Evolutionary conservation across 2,329 filamentous ascomycete genomes (phyloP).

Genomic region (Venturiaceae sp.): DNA sequence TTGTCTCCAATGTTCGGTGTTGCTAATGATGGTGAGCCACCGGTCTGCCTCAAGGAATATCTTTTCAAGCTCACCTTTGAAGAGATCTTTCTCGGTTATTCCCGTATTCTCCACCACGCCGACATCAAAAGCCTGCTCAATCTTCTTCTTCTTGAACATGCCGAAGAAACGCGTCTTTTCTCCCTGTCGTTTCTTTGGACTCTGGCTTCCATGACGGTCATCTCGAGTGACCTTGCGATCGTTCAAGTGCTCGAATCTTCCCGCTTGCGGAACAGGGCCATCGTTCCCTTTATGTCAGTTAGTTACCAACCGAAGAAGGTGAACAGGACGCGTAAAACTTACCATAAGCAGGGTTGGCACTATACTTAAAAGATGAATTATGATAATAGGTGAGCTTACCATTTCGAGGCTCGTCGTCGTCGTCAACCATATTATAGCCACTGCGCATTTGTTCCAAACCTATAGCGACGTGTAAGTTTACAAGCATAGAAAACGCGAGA

Average conservation of each 20-base stretch:
- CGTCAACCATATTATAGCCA: background rate
- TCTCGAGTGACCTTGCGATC: background rate
- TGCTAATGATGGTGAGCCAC: background rate
- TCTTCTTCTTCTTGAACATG: slow-evolving; percentile 1
- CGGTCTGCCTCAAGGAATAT: background rate
- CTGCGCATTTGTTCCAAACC: background rate
- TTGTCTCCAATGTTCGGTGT: slow-evolving; percentile 1
- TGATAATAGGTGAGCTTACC: background rate
- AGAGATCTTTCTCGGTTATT: background rate
- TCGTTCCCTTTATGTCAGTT: background rate
- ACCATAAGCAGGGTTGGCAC: no score
- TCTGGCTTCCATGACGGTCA: background rate
- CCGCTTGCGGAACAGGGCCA: background rate
- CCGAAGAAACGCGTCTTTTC: background rate
- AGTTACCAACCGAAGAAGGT: no score
- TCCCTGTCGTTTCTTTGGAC: background rate
- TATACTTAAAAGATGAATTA: background rate
- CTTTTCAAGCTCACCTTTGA: background rate
- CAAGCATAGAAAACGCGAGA: background rate
- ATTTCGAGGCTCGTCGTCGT: background rate
- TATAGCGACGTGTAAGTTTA: background rate
- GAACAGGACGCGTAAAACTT: background rate
- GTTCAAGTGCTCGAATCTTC: background rate
- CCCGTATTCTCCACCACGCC: background rate
- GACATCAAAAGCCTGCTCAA: background rate